Evolutionary conservation across 2,329 filamentous ascomycete genomes (phyloP), one percentile per base, ranked within the genome.

Genomic region (Penicillium frequentans): DNA sequence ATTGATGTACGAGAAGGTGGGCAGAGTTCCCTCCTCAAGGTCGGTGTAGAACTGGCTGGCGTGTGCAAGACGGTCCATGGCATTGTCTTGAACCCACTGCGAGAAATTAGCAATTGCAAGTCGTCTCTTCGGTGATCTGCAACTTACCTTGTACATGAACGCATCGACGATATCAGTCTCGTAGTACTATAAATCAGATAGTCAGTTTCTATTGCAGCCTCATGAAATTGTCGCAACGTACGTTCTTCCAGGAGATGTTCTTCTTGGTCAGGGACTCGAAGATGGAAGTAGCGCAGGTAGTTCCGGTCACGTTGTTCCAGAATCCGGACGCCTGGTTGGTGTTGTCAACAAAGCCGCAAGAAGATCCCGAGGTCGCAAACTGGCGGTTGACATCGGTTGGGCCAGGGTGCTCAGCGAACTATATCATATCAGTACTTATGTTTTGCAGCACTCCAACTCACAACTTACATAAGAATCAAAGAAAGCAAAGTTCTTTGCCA

Each of bases 11-110:
- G 82, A 81, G 73, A 86, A 89, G 73, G 90, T 88, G 1, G 90
- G 90, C n/a, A 92, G 81, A 19, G 77, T 82, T 63, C 86, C 77
- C 57, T 74, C 75, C 56, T 82, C 77, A 8, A 92, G 79, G 68
- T 93, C 90, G 51, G 81, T 76, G 65, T 87, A 81, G 77, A 93
- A 93, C 19, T 71, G 54, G 45, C 63, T 59, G 9, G 67, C 68
- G 49, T 70, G 62, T 11, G 68, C 69, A 3, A 76, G 64, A 13
- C 62, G 62, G 52, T 71, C 65, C 62, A 73, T 70, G 49, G 68
- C 69, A 47, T 74, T 71, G 50, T 75, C 68, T 65, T 75, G 72
- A 23, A 74, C 72, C 69, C 71, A 74, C 65, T 73, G 59, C 24
- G 43, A 42, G 39, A 23, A 1, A 26, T 54, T 45, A 55, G 42